Evolutionary conservation across 176 grass and related monocot species (phyloP).

Genomic region (Bothriochloa decipiens): DNA sequence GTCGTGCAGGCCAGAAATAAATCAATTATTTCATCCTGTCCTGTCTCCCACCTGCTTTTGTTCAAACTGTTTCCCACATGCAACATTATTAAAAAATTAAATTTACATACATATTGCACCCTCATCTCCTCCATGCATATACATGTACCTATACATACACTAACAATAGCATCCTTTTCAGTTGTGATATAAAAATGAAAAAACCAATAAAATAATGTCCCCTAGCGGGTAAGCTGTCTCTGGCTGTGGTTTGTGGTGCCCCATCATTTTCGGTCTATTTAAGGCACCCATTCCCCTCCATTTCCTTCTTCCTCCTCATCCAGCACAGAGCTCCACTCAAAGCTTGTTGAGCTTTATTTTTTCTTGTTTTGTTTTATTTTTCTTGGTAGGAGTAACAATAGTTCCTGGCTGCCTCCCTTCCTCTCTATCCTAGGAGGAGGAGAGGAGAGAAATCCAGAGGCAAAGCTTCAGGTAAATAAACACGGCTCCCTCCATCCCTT

Average conservation of each 20-base stretch:
- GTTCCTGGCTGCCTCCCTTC: slow-evolving; percentile 11
- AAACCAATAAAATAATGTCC: slow-evolving; percentile 33
- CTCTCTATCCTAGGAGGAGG: slow-evolving; percentile 5
- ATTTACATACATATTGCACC: neutral
- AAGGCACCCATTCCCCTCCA: slow-evolving; percentile 41
- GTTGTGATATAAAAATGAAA: neutral
- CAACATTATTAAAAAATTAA: neutral
- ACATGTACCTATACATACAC: too few species aligned
- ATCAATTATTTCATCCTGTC: slow-evolving; percentile 36
- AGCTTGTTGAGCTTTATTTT: slow-evolving; percentile 19
- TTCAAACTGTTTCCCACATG: slow-evolving; percentile 37
- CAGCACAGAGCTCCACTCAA: slow-evolving; percentile 36
- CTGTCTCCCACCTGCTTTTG: slow-evolving; percentile 33
- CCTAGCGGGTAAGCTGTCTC: slow-evolving; percentile 49
- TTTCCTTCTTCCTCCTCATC: slow-evolving; percentile 52
- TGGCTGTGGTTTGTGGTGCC: slow-evolving; percentile 36
- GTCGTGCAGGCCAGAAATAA: slow-evolving; percentile 42
- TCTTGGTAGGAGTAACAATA: slow-evolving; percentile 60
- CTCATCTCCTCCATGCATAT: neutral
- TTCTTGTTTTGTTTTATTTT: slow-evolving; percentile 57
- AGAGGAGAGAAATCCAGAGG: slow-evolving; percentile 42
- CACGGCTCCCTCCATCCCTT: neutral
- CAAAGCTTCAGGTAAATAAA: slow-evolving; percentile 55
- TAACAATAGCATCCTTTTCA: neutral
- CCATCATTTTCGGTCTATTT: slow-evolving; percentile 56